Conservation (phyloP, 2,329 filamentous ascomycete genomes). For the Tolypocladium amazonense region DNA sequence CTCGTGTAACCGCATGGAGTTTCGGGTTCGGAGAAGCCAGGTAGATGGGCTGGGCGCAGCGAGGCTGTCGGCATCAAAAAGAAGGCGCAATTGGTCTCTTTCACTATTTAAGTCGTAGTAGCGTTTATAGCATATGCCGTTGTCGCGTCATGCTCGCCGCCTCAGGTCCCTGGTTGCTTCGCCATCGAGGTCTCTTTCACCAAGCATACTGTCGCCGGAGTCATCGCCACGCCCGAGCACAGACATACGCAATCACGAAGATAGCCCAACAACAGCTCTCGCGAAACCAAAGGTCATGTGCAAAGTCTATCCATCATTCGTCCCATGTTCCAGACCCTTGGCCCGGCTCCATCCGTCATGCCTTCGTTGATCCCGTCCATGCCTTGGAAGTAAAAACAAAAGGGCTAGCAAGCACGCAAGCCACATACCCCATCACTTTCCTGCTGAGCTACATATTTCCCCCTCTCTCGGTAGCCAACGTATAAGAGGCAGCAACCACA, state of each 20-base stretch:
- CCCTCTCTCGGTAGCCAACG: background rate
- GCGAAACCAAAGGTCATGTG: constrained; percentile 1
- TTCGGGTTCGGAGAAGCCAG: background rate
- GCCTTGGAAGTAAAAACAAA: background rate
- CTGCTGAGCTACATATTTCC: background rate
- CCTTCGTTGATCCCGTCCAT: background rate
- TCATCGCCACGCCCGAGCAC: background rate
- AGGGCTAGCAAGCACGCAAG: background rate
- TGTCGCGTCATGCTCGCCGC: background rate
- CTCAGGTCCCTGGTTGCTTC: background rate
- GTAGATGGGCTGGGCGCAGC: background rate
- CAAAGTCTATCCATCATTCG: constrained; percentile 11
- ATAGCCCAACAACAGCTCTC: background rate
- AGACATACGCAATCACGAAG: background rate
- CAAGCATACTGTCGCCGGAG: background rate
- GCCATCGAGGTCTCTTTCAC: background rate
- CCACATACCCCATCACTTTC: background rate
- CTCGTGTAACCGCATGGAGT: background rate
- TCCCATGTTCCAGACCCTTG: background rate
- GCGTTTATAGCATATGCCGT: background rate
- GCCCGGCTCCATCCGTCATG: background rate
- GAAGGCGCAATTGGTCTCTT: background rate
- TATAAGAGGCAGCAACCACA: background rate
- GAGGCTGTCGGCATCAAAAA: background rate
- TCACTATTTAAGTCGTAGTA: background rate